Evolutionary conservation across 805 yeast genomes (phyloP), one percentile per base, ranked within the genome.

Genomic region (Saccharomycopsis sp.): DNA sequence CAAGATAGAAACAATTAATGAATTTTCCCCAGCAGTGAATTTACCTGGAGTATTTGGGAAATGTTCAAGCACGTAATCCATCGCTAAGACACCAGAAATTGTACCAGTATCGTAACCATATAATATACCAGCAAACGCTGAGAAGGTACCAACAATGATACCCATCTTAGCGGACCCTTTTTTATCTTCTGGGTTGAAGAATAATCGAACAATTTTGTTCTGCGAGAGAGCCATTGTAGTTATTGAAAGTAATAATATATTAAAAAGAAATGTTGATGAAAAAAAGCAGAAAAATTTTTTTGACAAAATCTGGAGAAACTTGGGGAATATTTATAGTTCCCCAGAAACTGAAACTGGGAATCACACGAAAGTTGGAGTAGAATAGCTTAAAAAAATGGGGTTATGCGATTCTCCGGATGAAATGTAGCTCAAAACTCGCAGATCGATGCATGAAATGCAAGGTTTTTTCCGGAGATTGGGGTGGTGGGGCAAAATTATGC

Each of bases 91-190:
- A 63, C 81, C 83, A 51, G 78, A 74, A 48, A 79, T 77, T 48
- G 79, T 69, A 47, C 85, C 86, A 1, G 85, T 78, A 58, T 80
- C 85, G 57, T 77, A 80, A 45, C 85, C 85, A 51, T 74, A 80
- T 45, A 78, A 65, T 50, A 80, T 67, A 47, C 85, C 86, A 52
- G 84, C 85, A 45, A 78, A 73, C 26, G 85, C 81, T n/a, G 82
- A 80, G 43, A 78, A 80, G 45, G 77, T 59, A 54, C 85, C 79
- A 13, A 74, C 74, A 2, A 69, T 55, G 46, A 74, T 64, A 34
- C 77, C 79, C 38, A 68, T 59, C 14, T 65, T 60, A 14, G 51
- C 22, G 11, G 51, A 47, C n/a, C 51, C 51, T 36, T 35, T 45
- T 32, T 43, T 42, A 29, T 47, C 45, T 14, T 47, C 50, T 3